Base-by-base conservation (phyloP, 2,329 filamentous ascomycete genomes). In the Alternaria solani region DNA sequence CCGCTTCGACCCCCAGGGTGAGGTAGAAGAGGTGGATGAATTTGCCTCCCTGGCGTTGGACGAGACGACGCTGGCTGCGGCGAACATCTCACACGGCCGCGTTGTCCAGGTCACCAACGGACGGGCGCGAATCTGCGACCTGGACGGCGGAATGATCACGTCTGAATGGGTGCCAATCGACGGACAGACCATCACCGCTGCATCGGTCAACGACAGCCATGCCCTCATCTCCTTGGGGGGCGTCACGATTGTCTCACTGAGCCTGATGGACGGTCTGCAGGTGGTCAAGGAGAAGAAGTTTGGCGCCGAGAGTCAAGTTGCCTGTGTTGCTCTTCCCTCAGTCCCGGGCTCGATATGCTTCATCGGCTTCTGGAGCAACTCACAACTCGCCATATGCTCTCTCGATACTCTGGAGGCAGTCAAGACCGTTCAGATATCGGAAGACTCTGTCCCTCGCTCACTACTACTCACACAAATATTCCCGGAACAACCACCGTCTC, bases 361-460 rank as follows among this genome's bases (percentile, higher is more conserved):
- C 28, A 85, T 95, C 16, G 94, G 93, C 1, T 95, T 96, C 79
- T 98, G 94, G 88, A 88, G 91, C 63, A 89, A 89, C n/a, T 91
- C 92, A 6, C 87, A 87, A 11, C 86, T 98, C 26, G 90, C 91
- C 0, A 83, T 98, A 34, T 82, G 97, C 44, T 85, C 89, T 59
- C 76, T 96, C 23, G 78, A 85, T 18, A 88, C 87, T 2, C 81
- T 98, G 3, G 80, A 88, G 32, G 85, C 88, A 1, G 79, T 93
- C 0, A 86, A 88, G 49, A 88, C 87, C 2, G 89, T 78, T 1
- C 68, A 72, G 41, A 66, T 78, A 7, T 75, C 76, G 9, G 89
- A 94, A 58, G 89, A 88, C 7, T 93, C 92, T 0, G 89, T 97
- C 28, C 94, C 95, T 1, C 87, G 94, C 63, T 93, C 93, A 52